Base-by-base conservation (phyloP, 345 rosid species). In the Angophora floribunda region DNA sequence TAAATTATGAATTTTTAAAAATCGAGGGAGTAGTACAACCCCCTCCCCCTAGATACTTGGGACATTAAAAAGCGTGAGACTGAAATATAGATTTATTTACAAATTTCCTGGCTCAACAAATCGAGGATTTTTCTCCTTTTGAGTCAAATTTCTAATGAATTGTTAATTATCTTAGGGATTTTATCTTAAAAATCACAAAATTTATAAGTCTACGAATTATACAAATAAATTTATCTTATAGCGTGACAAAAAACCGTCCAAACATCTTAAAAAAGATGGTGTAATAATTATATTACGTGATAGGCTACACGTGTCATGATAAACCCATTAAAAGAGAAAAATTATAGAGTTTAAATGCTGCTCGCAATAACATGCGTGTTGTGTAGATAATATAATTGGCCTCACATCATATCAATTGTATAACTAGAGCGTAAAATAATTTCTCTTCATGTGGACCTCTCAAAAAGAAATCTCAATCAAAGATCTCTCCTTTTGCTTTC, bases 361-460 rank as follows among this genome's bases (percentile, higher is more conserved):
- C 11, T 36, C 7, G 1, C 45, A 17, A 16, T 17, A 13, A 17
- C 3, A 70, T 17, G 6, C 49, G 19, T 36, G 36, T 9, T 12
- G 6, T 5, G 1, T 0, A 9, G 7, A 36, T 9, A 17, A 36
- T 19, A 6, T 36, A 6, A 75, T 36, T 17, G 24, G 4, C 26
- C 49, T 75, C 5, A 9, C 7, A 36, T 9, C 7, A 0, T 10
- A 75, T 75, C 67, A 61, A 26, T 61, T 11, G 32, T 6, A 7
- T 61, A 6, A 61, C 49, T 17, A 15, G 1, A 6, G 0, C 45
- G 11, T 4, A 67, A 67, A 67, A 67, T 30, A 32, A 67, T 4
- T 2, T 67, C 11, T 16, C 7, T 22, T 67, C 1, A 2, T 15
- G 22, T 4, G 79, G 67, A 61, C 75, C 75, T 63, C 41, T n/a